Base-by-base conservation (phyloP, 495 filamentous ascomycete genomes). In the Sordaria brevicollis region DNA sequence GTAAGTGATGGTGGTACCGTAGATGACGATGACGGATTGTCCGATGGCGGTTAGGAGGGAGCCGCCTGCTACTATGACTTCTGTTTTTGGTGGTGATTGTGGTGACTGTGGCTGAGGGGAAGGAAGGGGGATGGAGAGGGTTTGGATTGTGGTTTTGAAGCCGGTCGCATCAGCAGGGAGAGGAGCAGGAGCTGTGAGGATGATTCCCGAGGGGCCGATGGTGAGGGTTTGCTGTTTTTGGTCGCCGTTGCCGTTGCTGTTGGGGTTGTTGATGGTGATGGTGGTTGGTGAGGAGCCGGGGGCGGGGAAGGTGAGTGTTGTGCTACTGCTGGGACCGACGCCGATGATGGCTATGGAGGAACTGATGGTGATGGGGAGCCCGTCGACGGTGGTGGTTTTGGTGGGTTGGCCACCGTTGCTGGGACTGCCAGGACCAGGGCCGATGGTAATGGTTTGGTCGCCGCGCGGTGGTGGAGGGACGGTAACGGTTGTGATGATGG, bases 401-500 rank as follows among this genome's bases (percentile, higher is more conserved):
- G 80, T 83, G 0, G 83, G 80, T 5, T 80, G n/a, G n/a, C n/a
- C n/a, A n/a, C n/a, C 72, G 54, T 69, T 74, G 29, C 70, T 73
- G 57, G 80, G 73, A 3, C 73, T 77, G 62, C 87, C 77, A 65
- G 79, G 82, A n/a, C 69, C 70, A 4, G 86, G 77, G 3, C 82
- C 82, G 36, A 89, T 73, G 29, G 80, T 81, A 62, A 89, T 71
- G 11, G 79, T 83, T 49, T 86, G 80, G 6, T 81, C 84, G 35
- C 68, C 73, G 74, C 1, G 83, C 67, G 8, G 80, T 74, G 11
- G 75, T 77, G 5, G 79, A 76, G 49, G 49, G 6, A 62, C 0
- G 25, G 49, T 66, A 37, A 77, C 65, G 10, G 70, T 57, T 15
- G 65, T 72, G 3, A 71, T 77, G 5, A 73, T 74, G 21, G 75